Percentiles rank a stretch among this genome's conserved stretches.
Evolutionary conservation across 139 green algal genomes (phyloP).

Genomic region (Zygnema cylindricum): DNA sequence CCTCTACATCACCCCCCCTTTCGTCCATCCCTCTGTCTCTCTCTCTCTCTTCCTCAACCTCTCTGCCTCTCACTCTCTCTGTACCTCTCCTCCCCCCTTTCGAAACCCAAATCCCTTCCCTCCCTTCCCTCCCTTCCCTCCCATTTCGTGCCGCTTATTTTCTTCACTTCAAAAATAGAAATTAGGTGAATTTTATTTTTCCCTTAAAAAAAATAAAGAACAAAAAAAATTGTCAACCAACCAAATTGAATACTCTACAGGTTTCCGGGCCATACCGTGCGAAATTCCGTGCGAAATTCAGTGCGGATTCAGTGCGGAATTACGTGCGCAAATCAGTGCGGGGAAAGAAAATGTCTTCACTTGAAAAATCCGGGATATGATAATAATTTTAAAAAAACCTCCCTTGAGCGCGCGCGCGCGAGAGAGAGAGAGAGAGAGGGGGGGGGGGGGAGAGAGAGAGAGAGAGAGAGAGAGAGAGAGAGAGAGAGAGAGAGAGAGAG

Average conservation of each 20-base stretch:
- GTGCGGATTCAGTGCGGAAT: background rate
- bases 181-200: background rate
- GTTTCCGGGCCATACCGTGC: background rate
- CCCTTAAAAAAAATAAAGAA: background rate
- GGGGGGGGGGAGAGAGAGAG: background rate
- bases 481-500: background rate
- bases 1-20: background rate
- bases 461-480: conserved; percentile 1
- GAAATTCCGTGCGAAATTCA: background rate
- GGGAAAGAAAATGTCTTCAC: background rate
- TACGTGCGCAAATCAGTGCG: background rate
- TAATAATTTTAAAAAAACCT: background rate
- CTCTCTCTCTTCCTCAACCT: background rate
- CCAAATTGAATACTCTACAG: background rate
- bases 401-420: background rate
- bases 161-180: background rate
- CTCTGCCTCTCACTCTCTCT: background rate
- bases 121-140: background rate
- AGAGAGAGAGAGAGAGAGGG: background rate
- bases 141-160: background rate
- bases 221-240: too few species aligned
- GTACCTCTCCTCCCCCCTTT: background rate
- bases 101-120: background rate
- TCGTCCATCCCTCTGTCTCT: background rate
- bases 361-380: background rate